These are phyloP conservation scores for Zasmidium angulare DNA, from an alignment of 2,329 filamentous ascomycete genomes.

Conservation along the genomic window DNA sequence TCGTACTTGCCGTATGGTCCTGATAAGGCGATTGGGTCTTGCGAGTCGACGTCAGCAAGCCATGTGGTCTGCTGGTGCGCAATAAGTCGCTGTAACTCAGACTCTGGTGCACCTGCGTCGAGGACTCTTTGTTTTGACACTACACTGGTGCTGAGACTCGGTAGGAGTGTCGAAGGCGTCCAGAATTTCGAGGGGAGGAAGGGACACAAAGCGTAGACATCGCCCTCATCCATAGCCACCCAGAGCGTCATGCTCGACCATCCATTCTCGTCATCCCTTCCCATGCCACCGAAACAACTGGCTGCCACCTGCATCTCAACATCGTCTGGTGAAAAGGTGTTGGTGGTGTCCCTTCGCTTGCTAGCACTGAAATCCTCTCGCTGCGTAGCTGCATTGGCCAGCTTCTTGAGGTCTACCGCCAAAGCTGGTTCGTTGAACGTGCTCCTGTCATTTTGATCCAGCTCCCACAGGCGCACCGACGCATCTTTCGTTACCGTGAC, in stretches of 20 bases:
- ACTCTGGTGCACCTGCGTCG: slow-evolving; percentile 41
- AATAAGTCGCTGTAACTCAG: slow-evolving; percentile 46
- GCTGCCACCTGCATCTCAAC: slow-evolving; percentile 94
- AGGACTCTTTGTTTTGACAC: slow-evolving; percentile 64
- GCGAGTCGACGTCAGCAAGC: slow-evolving; percentile 41
- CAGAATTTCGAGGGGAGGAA: slow-evolving; percentile 86
- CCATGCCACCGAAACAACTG: slow-evolving; percentile 79
- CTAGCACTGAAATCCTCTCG: slow-evolving; percentile 83
- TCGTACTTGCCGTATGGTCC: slow-evolving; percentile 47
- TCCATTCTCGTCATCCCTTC: slow-evolving; percentile 58
- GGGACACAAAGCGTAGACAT: slow-evolving; percentile 90
- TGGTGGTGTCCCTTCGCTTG: slow-evolving; percentile 65
- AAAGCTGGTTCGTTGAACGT: slow-evolving; percentile 82
- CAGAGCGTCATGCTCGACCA: slow-evolving; percentile 97
- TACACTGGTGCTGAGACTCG: slow-evolving; percentile 79
- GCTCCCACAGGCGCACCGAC: slow-evolving; percentile 85
- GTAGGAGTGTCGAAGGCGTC: slow-evolving; percentile 67
- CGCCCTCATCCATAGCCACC: slow-evolving; percentile 91
- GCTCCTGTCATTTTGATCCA: slow-evolving; percentile 79
- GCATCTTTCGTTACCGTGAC: slow-evolving; percentile 88
- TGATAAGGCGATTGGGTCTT: slow-evolving; percentile 17
- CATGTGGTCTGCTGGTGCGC: slow-evolving; percentile 59
- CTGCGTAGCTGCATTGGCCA: slow-evolving; percentile 77
- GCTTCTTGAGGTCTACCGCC: slow-evolving; percentile 82
- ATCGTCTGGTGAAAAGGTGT: slow-evolving; percentile 81